Base-by-base conservation (phyloP, 2,329 filamentous ascomycete genomes). In the Exophiala sideris region DNA sequence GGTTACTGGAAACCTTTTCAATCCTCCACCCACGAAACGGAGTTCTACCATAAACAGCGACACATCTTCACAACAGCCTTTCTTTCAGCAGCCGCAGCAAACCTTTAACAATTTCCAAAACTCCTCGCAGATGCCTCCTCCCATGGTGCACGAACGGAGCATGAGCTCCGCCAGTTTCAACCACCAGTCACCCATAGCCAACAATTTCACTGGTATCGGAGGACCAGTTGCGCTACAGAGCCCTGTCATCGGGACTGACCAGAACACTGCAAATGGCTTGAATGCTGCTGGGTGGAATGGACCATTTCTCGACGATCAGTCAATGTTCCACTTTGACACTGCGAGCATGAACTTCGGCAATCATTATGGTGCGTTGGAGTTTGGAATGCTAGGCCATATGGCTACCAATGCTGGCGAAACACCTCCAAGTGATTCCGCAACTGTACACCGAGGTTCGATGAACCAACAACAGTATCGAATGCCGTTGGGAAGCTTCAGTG, bases 381-480 rank as follows among this genome's bases (percentile, higher is more conserved):
- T 97, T 69, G 88, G 91, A 50, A 96, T 97, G 82, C 82, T 99
- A 0, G 91, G 90, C 24, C 92, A 97, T 69, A 95, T 99, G 88
- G 90, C 89, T 56, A 90, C 88, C n/a, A 88, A 88, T 11, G 87
- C 89, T 11, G 87, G 85, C n/a, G 89, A 94, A 63, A 88, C 85
- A 12, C 84, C 87, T 5, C 83, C 87, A 4, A 83, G 84, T 50
- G 89, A 94, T 51, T 73, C 70, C 16, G 68, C 68, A 45, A 75
- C 71, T 29, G 24, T 29, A n/a, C 71, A 74, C 40, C 69, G 73
- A 58, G 73, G 73, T n/a, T 76, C 74, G 38, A 72, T 76, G 58
- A 69, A 71, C 24, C 24, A 29, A 50, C 57, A 56, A 36, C 74
- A 70, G 61, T 74, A 66, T 67, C 72, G 52, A 67, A 67, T 63